A percentile compares a stretch with the other conserved stretches of the same genome.
These are phyloP conservation scores for Xerocomus potaroensis DNA, from an alignment of 768 basidiomycete genomes.

Conservation along the genomic window DNA sequence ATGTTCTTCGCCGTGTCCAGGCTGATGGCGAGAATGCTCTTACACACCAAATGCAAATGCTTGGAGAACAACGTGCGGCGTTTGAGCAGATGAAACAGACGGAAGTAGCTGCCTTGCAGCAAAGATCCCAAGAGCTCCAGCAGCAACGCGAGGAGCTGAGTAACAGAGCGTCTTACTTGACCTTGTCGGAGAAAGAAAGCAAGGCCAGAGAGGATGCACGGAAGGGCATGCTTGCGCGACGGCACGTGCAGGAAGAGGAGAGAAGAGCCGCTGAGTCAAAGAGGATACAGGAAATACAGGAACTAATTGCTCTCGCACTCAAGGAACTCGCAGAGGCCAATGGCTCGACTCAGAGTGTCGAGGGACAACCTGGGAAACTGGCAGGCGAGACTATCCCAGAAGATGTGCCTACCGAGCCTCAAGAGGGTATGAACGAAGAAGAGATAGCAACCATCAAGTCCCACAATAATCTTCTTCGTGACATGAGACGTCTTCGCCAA, in stretches of 20 bases:
- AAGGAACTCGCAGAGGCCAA: constrained; percentile 16
- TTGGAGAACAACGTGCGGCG: constrained; percentile 19
- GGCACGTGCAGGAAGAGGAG: constrained; percentile 28
- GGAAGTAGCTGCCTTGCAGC: constrained; percentile 17
- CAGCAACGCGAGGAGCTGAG: constrained; percentile 17
- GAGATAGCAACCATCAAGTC: constrained; percentile 7
- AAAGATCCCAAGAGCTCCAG: constrained; percentile 18
- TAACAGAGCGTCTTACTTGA: constrained; percentile 15
- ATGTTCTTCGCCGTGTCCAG: constrained; percentile 10
- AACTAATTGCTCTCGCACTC: constrained; percentile 17
- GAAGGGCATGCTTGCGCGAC: constrained; percentile 12
- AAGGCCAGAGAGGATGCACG: constrained; percentile 25
- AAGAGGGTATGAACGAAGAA: constrained; percentile 22
- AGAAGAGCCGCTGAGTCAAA: constrained; percentile 13
- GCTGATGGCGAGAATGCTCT: constrained; percentile 16
- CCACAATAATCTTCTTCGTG: constrained; percentile 9
- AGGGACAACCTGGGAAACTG: constrained; percentile 1
- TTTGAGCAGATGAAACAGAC: constrained; percentile 20
- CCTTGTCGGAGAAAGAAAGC: constrained; percentile 21
- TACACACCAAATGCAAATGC: background rate
- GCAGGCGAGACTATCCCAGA: background rate
- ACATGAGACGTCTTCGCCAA: constrained; percentile 14
- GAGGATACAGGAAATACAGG: constrained; percentile 12
- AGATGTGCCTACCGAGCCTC: constrained; percentile 15
- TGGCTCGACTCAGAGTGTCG: constrained; percentile 6